A percentile compares a stretch with the other conserved stretches of the same genome.
Evolutionary conservation across 306 rosid genomes (phyloP).

Genomic region (Trifolium repens): DNA sequence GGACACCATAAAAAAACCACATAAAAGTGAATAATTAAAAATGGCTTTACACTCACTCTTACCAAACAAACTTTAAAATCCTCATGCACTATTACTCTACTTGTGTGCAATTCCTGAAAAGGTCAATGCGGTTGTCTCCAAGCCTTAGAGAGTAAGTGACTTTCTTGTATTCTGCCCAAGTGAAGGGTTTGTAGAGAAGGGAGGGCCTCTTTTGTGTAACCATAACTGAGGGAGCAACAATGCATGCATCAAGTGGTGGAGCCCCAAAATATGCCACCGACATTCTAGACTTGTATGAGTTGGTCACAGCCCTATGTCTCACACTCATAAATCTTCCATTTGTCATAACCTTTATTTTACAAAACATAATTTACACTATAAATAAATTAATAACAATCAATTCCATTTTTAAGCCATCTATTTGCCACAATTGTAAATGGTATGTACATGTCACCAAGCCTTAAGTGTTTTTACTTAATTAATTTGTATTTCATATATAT

Average conservation of each 20-base stretch:
- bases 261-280: conserved; percentile 73
- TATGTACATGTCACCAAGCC: conserved; percentile 20
- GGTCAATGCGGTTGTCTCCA: conserved; percentile 63
- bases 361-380: background rate
- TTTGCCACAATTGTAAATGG: background rate
- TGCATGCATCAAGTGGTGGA: conserved; percentile 56
- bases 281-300: conserved; percentile 57
- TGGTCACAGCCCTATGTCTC: conserved; percentile 70
- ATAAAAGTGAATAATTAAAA: background rate
- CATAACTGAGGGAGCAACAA: conserved; percentile 58
- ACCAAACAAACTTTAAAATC: background rate
- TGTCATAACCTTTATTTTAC: conserved; percentile 64
- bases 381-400: background rate
- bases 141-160: conserved; percentile 63
- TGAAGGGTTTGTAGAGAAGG: conserved; percentile 60
- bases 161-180: conserved; percentile 84
- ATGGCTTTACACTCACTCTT: background rate
- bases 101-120: conserved; percentile 47
- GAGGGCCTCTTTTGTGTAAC: conserved; percentile 53
- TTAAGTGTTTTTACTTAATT: conserved; percentile 1
- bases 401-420: conserved; percentile 27
- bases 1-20: background rate
- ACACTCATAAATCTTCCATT: conserved; percentile 82
- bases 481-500: conserved; percentile 13
- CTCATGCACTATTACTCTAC: background rate